Conservation (phyloP, 2,329 filamentous ascomycete genomes). For the Pyrenochaeta sp. region DNA sequence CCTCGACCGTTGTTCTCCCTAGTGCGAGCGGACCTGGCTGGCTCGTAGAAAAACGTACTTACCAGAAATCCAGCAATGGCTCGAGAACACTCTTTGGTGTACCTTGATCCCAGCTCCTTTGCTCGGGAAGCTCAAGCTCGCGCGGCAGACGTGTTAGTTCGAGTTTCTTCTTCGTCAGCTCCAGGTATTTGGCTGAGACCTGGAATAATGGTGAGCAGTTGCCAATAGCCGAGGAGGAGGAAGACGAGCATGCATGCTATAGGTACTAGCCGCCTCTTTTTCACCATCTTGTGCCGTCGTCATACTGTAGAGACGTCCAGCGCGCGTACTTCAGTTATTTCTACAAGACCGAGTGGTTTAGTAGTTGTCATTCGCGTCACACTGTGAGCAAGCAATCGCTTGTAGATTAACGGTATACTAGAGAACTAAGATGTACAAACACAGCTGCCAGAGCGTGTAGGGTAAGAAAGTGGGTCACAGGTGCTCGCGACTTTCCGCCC, state of each 20-base stretch:
- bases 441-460: background rate
- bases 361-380: background rate
- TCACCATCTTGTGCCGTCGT: slow-evolving; percentile 12
- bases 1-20: background rate
- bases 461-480: background rate
- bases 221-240: background rate
- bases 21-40: background rate
- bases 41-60: slow-evolving; percentile 32
- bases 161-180: slow-evolving; percentile 72
- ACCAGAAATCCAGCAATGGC: slow-evolving; percentile 71
- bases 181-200: slow-evolving; percentile 73
- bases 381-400: background rate
- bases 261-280: slow-evolving; percentile 34
- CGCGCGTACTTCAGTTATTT: background rate
- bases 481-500: background rate
- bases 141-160: slow-evolving; percentile 72
- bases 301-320: slow-evolving; percentile 4
- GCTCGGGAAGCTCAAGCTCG: slow-evolving; percentile 60
- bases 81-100: slow-evolving; percentile 70
- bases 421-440: background rate
- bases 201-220: slow-evolving; percentile 34
- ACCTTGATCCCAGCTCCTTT: slow-evolving; percentile 61
- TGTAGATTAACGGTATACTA: background rate
- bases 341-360: background rate
- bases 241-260: slow-evolving; percentile 45